Conservation (phyloP, 768 basidiomycete species). For the Crassisporium funariophilum region DNA sequence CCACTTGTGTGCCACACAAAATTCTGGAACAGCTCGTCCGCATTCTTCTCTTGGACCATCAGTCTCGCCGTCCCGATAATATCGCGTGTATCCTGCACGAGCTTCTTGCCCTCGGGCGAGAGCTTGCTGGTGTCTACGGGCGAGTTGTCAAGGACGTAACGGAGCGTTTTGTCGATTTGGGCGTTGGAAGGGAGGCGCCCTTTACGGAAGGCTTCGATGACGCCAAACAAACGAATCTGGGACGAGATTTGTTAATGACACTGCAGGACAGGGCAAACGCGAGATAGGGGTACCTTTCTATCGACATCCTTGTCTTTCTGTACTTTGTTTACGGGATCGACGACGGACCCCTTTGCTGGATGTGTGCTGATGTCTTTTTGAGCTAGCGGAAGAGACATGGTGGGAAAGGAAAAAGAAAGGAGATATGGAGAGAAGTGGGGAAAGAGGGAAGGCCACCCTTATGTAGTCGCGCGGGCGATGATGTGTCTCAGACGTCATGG, state of each 20-base stretch:
- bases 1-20: constrained; percentile 82
- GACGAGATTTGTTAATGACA: not conserved
- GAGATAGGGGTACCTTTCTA: constrained; percentile 60
- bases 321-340: constrained; percentile 61
- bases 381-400: constrained; percentile 72
- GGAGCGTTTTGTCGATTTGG: constrained; percentile 76
- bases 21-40: constrained; percentile 89
- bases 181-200: constrained; percentile 79
- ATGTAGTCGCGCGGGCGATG: no score
- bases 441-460: no score
- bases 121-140: constrained; percentile 67
- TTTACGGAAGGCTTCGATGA: constrained; percentile 77
- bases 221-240: constrained; percentile 76
- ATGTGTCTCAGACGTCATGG: no score
- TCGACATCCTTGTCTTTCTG: constrained; percentile 75
- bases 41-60: constrained; percentile 83
- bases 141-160: constrained; percentile 59
- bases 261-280: not conserved
- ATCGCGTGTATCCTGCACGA: constrained; percentile 76
- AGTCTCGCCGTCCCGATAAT: constrained; percentile 75
- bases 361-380: constrained; percentile 61
- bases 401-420: constrained; percentile 1
- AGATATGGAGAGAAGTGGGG: not conserved
- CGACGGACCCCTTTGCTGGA: constrained; percentile 61
- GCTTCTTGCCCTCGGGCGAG: constrained; percentile 73